These are phyloP conservation scores for Xylaria acuta DNA, from an alignment of 495 filamentous ascomycete genomes.

Conservation along the genomic window DNA sequence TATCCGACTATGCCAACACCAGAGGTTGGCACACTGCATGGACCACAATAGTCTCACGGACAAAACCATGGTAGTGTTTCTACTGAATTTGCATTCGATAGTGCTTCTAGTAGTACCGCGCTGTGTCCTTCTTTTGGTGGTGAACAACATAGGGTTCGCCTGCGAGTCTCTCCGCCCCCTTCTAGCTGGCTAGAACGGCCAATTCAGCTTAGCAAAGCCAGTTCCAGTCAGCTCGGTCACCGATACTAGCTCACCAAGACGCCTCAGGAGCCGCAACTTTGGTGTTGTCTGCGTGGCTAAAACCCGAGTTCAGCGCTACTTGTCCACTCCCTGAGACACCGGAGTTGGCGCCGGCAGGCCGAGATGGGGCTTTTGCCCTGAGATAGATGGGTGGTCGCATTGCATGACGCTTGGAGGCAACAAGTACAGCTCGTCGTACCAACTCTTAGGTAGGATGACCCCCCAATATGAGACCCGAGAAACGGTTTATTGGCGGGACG, in stretches of 20 bases:
- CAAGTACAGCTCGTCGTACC: constrained; percentile 14
- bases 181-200: neutral
- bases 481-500: constrained; percentile 30
- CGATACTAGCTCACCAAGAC: neutral
- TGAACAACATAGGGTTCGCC: neutral
- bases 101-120: neutral
- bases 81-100: neutral
- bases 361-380: neutral
- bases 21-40: neutral
- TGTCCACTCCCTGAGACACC: neutral
- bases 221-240: neutral
- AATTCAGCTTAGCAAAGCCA: neutral
- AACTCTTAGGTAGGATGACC: constrained; percentile 17
- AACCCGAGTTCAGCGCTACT: neutral
- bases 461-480: constrained; percentile 24
- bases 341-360: constrained; percentile 12
- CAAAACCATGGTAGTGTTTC: too few relatives aligned
- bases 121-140: neutral
- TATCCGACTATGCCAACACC: neutral
- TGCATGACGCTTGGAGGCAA: constrained; percentile 18
- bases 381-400: constrained; percentile 25
- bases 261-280: neutral
- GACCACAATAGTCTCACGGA: neutral
- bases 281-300: neutral
- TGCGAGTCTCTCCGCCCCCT: neutral